These are phyloP conservation scores for Venturia aucupariae DNA, from an alignment of 2,329 filamentous ascomycete genomes.

Conservation along the genomic window DNA sequence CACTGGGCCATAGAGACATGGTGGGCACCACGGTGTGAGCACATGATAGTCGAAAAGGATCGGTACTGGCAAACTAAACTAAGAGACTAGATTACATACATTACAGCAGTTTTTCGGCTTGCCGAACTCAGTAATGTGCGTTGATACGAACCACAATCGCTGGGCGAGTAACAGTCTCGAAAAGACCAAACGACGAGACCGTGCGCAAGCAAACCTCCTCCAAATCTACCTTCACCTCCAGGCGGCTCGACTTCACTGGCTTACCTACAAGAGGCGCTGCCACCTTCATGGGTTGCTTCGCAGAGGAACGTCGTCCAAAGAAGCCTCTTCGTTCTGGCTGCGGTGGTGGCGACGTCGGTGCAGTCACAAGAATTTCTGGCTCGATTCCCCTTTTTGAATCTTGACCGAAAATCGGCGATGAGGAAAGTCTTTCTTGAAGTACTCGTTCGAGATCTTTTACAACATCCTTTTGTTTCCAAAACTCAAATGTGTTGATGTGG, in stretches of 20 bases:
- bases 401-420: background rate
- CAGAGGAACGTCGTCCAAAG: slow-evolving; percentile 3
- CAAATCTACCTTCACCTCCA: slow-evolving; percentile 25
- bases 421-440: slow-evolving; percentile 14
- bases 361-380: background rate
- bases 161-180: slow-evolving; percentile 31
- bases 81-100: too few relatives aligned
- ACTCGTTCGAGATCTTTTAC: slow-evolving; percentile 30
- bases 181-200: slow-evolving; percentile 36
- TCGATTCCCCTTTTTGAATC: background rate
- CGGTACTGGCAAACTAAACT: too few relatives aligned
- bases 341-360: background rate
- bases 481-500: slow-evolving; percentile 25
- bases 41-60: too few relatives aligned
- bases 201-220: slow-evolving; percentile 33
- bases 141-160: slow-evolving; percentile 22
- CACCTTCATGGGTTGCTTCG: slow-evolving; percentile 15
- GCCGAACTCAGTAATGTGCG: background rate
- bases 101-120: background rate
- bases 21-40: too few relatives aligned
- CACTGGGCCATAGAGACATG: too few relatives aligned
- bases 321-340: slow-evolving; percentile 8
- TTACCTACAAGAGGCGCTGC: slow-evolving; percentile 16
- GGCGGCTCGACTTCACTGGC: background rate
- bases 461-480: slow-evolving; percentile 35